These are phyloP conservation scores for Harringtonia aguacate DNA, from an alignment of 2,329 filamentous ascomycete genomes.

Conservation along the genomic window DNA sequence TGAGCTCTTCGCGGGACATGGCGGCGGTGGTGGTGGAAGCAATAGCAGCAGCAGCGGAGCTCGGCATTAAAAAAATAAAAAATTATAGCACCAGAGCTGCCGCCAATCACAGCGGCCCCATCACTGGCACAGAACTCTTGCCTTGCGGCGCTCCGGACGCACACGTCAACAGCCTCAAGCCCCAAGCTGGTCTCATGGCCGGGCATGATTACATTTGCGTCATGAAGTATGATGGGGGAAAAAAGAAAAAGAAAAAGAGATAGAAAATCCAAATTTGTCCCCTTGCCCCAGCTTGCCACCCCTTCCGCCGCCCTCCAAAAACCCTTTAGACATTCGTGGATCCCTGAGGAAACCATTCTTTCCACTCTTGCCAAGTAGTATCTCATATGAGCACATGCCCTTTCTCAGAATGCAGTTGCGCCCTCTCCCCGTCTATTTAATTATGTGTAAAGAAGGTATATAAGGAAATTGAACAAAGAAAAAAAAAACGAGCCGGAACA, in stretches of 20 bases:
- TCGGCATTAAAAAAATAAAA: too few species aligned
- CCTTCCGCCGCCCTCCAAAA: neutral
- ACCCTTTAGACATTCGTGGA: too few species aligned
- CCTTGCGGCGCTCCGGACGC: neutral
- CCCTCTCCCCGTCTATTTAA: neutral
- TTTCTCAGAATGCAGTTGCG: too few species aligned
- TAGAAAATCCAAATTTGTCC: neutral
- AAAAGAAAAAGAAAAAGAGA: neutral
- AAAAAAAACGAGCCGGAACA: neutral
- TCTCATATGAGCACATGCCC: neutral
- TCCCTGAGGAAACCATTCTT: too few species aligned
- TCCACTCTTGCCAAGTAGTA: neutral
- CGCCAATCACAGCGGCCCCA: neutral
- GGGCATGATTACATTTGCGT: neutral
- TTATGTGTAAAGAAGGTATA: neutral
- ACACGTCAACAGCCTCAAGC: too few species aligned
- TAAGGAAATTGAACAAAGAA: neutral
- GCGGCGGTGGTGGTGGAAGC: neutral
- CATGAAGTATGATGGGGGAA: too few species aligned
- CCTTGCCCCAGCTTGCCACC: neutral
- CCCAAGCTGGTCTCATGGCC: too few species aligned
- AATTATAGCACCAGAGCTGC: neutral
- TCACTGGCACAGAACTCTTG: too few species aligned
- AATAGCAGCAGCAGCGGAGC: too few species aligned
- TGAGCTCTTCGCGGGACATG: constrained; percentile 31